Evolutionary conservation across 2,329 filamentous ascomycete genomes (phyloP), one percentile per base, ranked within the genome.

Genomic region (Orbilia javanica): DNA sequence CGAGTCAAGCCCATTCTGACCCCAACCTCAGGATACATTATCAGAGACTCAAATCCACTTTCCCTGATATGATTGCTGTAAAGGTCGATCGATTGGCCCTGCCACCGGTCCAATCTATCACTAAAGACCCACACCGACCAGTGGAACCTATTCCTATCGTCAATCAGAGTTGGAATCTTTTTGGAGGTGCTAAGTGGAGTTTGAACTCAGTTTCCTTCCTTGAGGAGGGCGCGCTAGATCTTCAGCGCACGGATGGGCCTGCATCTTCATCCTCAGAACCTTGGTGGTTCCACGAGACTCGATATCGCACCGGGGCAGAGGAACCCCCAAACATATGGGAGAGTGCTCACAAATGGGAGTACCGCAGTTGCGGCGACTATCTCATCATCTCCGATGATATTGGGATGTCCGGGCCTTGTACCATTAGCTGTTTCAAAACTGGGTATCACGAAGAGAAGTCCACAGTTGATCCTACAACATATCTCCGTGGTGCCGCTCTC

Each of bases 351-450:
- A 80, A 68, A 27, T 81, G 80, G 80, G 80, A 81, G 18, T 81
- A 80, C 50, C 80, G 65, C 29, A 80, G 78, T 25, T 81, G 80
- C 20, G 80, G 80, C 10, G 71, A 80, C 66, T 79, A 81, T 27
- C 73, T 81, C n/a, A 66, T 81, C 15, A 67, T 81, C 18, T 79
- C 80, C 3, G 80, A 81, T 31, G 80, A 81, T 20, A 79, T 80
- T 22, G 70, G 66, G 13, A 79, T 76, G 27, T 55, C 68, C 8
- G 79, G 79, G 2, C 75, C 69, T 2, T 79, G 79, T 34, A 81
- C 80, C 8, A 69, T 81, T 25, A 81, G 73, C 22, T 81, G 80
- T 36, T 81, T 81, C 55, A 73, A 79, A 57, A 44, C 72, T n/a
- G 66, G 67, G 8, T 76, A 69, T 34, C 62, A 60, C 13, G 8